A percentile compares a stretch with the other conserved stretches of the same genome.
phyloP scores from a whole-genome alignment of 2,329 filamentous ascomycete species.

The Penicillium crustosum region DNA sequence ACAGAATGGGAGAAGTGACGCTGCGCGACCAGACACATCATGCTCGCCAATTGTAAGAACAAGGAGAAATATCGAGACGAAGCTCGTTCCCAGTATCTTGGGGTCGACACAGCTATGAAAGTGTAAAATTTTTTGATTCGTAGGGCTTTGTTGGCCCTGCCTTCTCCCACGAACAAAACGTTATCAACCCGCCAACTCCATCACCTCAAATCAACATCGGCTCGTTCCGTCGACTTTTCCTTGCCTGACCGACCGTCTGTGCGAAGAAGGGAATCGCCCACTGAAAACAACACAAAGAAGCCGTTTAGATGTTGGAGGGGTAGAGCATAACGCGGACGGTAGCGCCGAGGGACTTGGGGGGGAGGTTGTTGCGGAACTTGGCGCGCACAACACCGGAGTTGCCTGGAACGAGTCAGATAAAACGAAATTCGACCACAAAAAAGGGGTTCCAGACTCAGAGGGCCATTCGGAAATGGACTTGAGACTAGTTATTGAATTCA shows the following conservation, averaged over 20 bases:
- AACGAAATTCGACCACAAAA: not conserved
- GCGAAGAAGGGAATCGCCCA: slow-evolving; percentile 39
- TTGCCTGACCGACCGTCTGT: slow-evolving; percentile 38
- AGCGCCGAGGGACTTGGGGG: slow-evolving; percentile 93
- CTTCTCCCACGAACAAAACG: slow-evolving; percentile 40
- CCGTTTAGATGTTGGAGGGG: slow-evolving; percentile 89
- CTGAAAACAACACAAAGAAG: slow-evolving; percentile 34
- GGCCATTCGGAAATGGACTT: not conserved
- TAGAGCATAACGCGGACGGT: slow-evolving; percentile 97
- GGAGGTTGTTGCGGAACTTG: slow-evolving; percentile 95
- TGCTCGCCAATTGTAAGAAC: slow-evolving; percentile 26
- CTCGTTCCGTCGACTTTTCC: slow-evolving; percentile 41
- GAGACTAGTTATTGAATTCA: slow-evolving; percentile 21
- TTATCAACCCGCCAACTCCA: slow-evolving; percentile 43
- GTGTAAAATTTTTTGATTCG: slow-evolving; percentile 38
- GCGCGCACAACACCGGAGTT: slow-evolving; percentile 98
- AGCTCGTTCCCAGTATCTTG: slow-evolving; percentile 27
- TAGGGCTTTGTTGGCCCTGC: slow-evolving; percentile 40
- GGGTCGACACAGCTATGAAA: slow-evolving; percentile 31
- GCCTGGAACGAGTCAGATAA: slow-evolving; percentile 53
- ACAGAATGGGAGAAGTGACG: slow-evolving; percentile 34
- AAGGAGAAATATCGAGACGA: slow-evolving; percentile 18
- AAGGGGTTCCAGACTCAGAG: not conserved
- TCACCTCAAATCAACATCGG: slow-evolving; percentile 39
- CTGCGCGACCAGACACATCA: slow-evolving; percentile 31